phyloP scores from a whole-genome alignment of 768 basidiomycete species.

The Leccinum aurantiacum region DNA sequence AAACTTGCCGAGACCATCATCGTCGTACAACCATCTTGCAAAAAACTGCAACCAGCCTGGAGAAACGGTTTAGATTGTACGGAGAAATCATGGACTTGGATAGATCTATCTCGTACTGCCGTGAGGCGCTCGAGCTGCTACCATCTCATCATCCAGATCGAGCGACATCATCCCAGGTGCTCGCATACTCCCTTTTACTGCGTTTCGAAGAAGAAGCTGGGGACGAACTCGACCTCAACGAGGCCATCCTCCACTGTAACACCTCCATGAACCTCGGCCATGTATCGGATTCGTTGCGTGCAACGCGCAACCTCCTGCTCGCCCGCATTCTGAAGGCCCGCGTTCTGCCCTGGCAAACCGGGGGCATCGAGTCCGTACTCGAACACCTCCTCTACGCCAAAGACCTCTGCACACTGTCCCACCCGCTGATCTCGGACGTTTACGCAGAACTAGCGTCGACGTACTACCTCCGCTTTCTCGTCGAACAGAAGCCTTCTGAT shows the following conservation, averaged over 20 bases:
- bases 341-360: slow-evolving; percentile 23
- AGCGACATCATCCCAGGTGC: slow-evolving; percentile 13
- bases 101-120: slow-evolving; percentile 27
- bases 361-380: slow-evolving; percentile 29
- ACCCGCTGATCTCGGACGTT: slow-evolving; percentile 22
- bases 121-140: slow-evolving; percentile 25
- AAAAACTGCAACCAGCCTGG: slow-evolving; percentile 17
- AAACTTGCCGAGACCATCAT: slow-evolving; percentile 17
- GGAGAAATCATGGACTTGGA: slow-evolving; percentile 25
- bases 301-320: slow-evolving; percentile 20
- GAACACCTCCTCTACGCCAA: slow-evolving; percentile 26
- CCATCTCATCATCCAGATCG: slow-evolving; percentile 16
- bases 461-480: slow-evolving; percentile 27
- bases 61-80: slow-evolving; percentile 17
- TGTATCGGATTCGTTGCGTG: slow-evolving; percentile 14
- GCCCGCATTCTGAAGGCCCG: slow-evolving; percentile 25
- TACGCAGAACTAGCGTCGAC: slow-evolving; percentile 26
- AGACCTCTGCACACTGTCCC: slow-evolving; percentile 19
- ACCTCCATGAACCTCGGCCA: slow-evolving; percentile 2
- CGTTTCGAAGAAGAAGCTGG: slow-evolving; percentile 27
- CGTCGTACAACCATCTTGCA: slow-evolving; percentile 16
- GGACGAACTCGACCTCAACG: slow-evolving; percentile 30
- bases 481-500: slow-evolving; percentile 17
- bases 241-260: slow-evolving; percentile 22
- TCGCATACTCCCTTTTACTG: slow-evolving; percentile 24